Evolutionary conservation across 306 rosid species (phyloP).

Genomic region (Vachellia collinsii): DNA sequence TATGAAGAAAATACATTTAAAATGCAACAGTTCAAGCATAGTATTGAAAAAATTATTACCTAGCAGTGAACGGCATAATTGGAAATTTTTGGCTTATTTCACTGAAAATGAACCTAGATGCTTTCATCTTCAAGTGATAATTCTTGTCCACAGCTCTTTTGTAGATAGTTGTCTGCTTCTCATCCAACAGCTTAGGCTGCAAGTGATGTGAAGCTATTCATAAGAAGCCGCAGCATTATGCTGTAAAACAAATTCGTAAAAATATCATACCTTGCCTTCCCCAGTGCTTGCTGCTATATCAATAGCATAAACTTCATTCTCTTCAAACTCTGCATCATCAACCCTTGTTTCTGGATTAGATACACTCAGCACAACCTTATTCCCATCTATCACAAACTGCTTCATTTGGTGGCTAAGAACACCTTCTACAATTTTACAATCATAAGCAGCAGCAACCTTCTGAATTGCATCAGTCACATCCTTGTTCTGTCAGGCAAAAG

Average conservation of each 20-base stretch:
- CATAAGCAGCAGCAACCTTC: constrained; percentile 74
- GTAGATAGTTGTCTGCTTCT: constrained; percentile 78
- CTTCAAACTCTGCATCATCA: constrained; percentile 77
- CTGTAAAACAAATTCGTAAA: neutral
- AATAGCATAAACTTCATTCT: constrained; percentile 69
- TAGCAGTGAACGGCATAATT: constrained; percentile 70
- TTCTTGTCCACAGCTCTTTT: constrained; percentile 80
- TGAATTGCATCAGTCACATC: constrained; percentile 78
- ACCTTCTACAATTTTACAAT: constrained; percentile 79
- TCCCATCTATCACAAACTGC: constrained; percentile 82
- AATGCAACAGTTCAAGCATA: neutral
- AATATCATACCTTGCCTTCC: constrained; percentile 63
- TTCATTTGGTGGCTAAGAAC: constrained; percentile 85
- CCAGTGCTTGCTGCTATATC: constrained; percentile 79
- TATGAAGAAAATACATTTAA: neutral
- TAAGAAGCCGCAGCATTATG: constrained; percentile 1
- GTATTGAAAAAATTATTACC: constrained; percentile 40
- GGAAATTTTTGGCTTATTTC: constrained; percentile 75
- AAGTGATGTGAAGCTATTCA: constrained; percentile 12
- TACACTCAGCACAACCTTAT: constrained; percentile 69
- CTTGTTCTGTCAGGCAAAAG: constrained; percentile 58
- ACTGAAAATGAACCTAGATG: constrained; percentile 79
- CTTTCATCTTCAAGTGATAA: constrained; percentile 78
- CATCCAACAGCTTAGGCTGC: constrained; percentile 76
- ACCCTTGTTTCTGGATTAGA: constrained; percentile 69